Evolutionary conservation across 2,329 filamentous ascomycete species (phyloP).

Genomic region (Ophiosphaerella narmari): DNA sequence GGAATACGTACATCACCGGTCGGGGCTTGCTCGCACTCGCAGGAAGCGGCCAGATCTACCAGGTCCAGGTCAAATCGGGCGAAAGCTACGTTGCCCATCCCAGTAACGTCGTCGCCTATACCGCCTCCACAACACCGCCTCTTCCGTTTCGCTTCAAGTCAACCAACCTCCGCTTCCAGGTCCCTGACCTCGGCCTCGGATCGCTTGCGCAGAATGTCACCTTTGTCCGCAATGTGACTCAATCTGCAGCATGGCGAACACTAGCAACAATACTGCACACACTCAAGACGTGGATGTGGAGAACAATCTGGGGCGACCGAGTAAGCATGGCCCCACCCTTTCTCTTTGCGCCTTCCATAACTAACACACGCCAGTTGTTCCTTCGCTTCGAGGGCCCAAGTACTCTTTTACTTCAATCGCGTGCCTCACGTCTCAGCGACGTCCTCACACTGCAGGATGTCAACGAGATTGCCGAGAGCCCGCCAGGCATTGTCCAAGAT

Average conservation of each 20-base stretch:
- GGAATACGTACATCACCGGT: slow-evolving; percentile 84
- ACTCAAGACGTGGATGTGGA: slow-evolving; percentile 74
- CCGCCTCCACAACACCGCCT: slow-evolving; percentile 73
- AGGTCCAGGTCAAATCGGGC: slow-evolving; percentile 76
- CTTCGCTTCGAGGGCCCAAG: slow-evolving; percentile 85
- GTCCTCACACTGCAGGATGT: slow-evolving; percentile 77
- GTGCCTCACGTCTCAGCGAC: slow-evolving; percentile 79
- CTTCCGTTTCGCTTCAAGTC: slow-evolving; percentile 87
- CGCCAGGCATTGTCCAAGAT: slow-evolving; percentile 70
- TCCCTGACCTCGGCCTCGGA: slow-evolving; percentile 69
- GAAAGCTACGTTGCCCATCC: slow-evolving; percentile 94
- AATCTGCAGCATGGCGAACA: slow-evolving; percentile 73
- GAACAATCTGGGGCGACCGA: slow-evolving; percentile 90
- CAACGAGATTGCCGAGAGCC: slow-evolving; percentile 85
- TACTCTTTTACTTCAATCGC: slow-evolving; percentile 85
- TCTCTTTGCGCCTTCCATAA: neutral
- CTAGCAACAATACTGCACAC: slow-evolving; percentile 68
- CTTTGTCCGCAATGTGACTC: slow-evolving; percentile 74
- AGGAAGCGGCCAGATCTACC: slow-evolving; percentile 87
- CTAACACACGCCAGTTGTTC: slow-evolving; percentile 64
- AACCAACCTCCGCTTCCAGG: slow-evolving; percentile 72
- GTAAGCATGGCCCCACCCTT: slow-evolving; percentile 46
- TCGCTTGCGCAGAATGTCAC: slow-evolving; percentile 69
- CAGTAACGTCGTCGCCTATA: slow-evolving; percentile 89
- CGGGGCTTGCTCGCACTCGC: slow-evolving; percentile 83